Percentiles rank a stretch among this genome's conserved stretches.
Conservation (phyloP, 2,329 filamentous ascomycete species). For the Trichoderma pleuroti region DNA sequence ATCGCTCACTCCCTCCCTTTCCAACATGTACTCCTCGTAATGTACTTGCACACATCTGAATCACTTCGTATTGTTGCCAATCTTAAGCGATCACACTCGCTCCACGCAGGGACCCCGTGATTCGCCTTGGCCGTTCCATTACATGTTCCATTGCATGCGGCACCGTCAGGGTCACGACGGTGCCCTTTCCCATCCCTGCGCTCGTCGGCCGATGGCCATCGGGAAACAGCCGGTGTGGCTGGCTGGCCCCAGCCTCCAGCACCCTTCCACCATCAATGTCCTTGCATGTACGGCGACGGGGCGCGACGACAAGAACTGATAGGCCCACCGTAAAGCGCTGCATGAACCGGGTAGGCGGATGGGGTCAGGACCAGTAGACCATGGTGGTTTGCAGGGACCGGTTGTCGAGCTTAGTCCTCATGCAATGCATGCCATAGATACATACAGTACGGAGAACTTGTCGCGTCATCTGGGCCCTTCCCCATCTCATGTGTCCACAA, state of each 20-base stretch:
- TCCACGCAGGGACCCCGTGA: background rate
- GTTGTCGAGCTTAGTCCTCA: constrained; percentile 22
- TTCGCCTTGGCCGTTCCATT: background rate
- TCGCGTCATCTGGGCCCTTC: constrained; percentile 15
- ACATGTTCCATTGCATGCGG: background rate
- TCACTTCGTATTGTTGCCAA: background rate
- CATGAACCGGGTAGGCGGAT: constrained; percentile 19
- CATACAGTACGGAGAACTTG: constrained; percentile 16
- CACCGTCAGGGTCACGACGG: background rate
- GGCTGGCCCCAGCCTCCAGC: background rate
- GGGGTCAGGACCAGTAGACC: constrained; percentile 1
- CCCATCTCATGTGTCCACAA: constrained; percentile 14
- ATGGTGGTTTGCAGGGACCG: constrained; percentile 18
- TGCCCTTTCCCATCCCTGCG: background rate
- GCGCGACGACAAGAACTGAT: background rate
- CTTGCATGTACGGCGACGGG: background rate
- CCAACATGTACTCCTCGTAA: background rate
- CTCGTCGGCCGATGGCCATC: constrained; percentile 15
- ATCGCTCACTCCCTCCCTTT: background rate
- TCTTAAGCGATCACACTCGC: background rate
- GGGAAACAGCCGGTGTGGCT: background rate
- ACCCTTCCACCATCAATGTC: background rate
- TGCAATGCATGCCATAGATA: constrained; percentile 27
- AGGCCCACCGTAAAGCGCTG: constrained; percentile 16
- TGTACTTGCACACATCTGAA: background rate